A percentile compares a stretch with the other conserved stretches of the same genome.
Evolutionary conservation across 2,329 filamentous ascomycete species (phyloP).

Genomic region (Talaromyces sp.): DNA sequence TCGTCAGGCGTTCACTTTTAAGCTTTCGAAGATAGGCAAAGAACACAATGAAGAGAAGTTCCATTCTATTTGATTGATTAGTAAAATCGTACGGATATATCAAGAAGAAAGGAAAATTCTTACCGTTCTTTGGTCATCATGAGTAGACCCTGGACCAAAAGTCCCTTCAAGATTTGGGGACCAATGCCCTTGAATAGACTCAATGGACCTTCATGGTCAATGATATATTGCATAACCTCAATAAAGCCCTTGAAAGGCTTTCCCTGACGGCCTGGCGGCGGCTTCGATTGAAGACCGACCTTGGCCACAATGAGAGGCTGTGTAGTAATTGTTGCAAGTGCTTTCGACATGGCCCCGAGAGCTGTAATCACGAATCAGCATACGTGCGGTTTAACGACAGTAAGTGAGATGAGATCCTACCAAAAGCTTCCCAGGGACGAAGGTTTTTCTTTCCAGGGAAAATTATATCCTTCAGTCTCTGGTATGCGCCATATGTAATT

Average conservation of each 20-base stretch:
- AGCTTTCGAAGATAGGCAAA: slow-evolving; percentile 73
- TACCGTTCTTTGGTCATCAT: slow-evolving; percentile 99
- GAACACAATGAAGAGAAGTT: slow-evolving; percentile 78
- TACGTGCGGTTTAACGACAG: slow-evolving; percentile 32
- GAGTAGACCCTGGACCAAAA: slow-evolving; percentile 87
- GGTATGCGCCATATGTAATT: slow-evolving; percentile 96
- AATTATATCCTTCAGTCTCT: slow-evolving; percentile 70
- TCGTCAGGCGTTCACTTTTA: slow-evolving; percentile 63
- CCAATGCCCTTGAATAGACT: slow-evolving; percentile 97
- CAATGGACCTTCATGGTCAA: slow-evolving; percentile 74
- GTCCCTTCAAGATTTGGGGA: slow-evolving; percentile 85
- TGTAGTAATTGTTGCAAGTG: slow-evolving; percentile 82
- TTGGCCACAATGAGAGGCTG: slow-evolving; percentile 97
- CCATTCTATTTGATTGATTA: slow-evolving; percentile 54
- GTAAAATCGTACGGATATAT: background rate
- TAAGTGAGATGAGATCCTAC: slow-evolving; percentile 41
- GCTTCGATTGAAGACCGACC: slow-evolving; percentile 89
- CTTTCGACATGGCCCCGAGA: slow-evolving; percentile 87
- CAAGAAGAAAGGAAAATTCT: background rate
- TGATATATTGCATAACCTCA: slow-evolving; percentile 92
- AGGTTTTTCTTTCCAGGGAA: slow-evolving; percentile 73
- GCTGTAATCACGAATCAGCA: slow-evolving; percentile 45
- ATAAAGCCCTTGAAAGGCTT: slow-evolving; percentile 90
- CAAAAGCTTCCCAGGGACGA: slow-evolving; percentile 80
- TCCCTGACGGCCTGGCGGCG: slow-evolving; percentile 73